A percentile compares a stretch with the other conserved stretches of the same genome.
Evolutionary conservation across 2,329 filamentous ascomycete species (phyloP).

Genomic region (Cyphellophora europaea): DNA sequence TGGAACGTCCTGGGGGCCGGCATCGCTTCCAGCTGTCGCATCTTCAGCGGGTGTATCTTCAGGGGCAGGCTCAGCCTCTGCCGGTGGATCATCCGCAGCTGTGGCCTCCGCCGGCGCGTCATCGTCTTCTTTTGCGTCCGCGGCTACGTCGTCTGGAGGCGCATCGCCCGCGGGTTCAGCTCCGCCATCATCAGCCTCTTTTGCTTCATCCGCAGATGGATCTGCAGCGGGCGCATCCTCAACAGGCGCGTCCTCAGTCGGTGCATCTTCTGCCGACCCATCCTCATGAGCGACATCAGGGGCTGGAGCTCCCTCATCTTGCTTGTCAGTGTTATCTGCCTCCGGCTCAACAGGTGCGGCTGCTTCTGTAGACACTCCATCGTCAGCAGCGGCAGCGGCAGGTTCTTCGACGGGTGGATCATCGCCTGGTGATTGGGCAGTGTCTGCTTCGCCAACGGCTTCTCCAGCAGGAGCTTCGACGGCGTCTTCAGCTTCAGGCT

Average conservation of each 20-base stretch:
- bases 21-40: not conserved
- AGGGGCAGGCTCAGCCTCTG: conserved; percentile 19
- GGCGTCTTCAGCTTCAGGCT: not conserved
- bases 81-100: conserved; percentile 10
- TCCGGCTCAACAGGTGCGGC: too few species aligned
- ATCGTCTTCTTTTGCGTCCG: conserved; percentile 2
- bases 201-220: too few species aligned
- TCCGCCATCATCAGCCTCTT: not conserved
- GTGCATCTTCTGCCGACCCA: not conserved
- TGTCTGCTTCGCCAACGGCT: conserved; percentile 1
- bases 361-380: too few species aligned
- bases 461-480: not conserved
- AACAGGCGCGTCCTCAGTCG: too few species aligned
- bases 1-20: conserved; percentile 1
- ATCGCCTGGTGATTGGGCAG: too few species aligned
- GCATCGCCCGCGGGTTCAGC: not conserved
- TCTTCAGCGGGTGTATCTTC: conserved; percentile 8
- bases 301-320: too few species aligned
- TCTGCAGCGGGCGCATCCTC: too few species aligned
- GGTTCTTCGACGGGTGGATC: too few species aligned
- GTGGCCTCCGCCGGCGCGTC: conserved; percentile 17
- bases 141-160: not conserved
- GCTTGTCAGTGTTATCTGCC: too few species aligned
- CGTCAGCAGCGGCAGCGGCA: too few species aligned
- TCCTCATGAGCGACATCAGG: too few species aligned